Conservation (phyloP, 768 basidiomycete species). For the Imleria badia region DNA sequence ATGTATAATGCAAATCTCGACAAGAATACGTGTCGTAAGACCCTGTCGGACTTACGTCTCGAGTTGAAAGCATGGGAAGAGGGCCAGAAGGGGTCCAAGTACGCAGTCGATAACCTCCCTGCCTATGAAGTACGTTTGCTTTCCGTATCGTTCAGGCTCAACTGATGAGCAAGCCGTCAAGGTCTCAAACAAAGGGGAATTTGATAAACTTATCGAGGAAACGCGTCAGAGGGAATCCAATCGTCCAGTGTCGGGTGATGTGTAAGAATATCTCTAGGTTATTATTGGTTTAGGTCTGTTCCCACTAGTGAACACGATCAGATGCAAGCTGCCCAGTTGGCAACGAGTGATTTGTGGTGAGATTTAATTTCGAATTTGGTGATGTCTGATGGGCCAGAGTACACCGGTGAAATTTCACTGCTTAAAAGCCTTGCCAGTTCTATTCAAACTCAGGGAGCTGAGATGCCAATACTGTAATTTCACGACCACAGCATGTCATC, state of each 20-base stretch:
- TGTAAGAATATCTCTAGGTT: slow-evolving; percentile 26
- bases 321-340: not conserved
- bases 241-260: not conserved
- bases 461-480: not conserved
- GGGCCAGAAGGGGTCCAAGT: slow-evolving; percentile 37
- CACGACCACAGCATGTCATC: slow-evolving; percentile 5
- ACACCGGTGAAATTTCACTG: not conserved
- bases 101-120: slow-evolving; percentile 37
- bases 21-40: slow-evolving; percentile 48
- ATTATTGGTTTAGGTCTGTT: not conserved
- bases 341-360: slow-evolving; percentile 2
- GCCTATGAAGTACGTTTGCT: slow-evolving; percentile 39
- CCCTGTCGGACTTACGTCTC: slow-evolving; percentile 42
- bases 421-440: not conserved
- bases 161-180: slow-evolving; percentile 1
- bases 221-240: slow-evolving; percentile 37
- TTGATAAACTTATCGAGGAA: slow-evolving; percentile 34
- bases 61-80: slow-evolving; percentile 64
- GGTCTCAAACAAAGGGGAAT: slow-evolving; percentile 32
- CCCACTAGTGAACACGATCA: not conserved
- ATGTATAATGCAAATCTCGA: slow-evolving; percentile 73
- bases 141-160: not conserved
- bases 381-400: not conserved
- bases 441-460: not conserved
- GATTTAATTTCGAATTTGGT: not conserved